phyloP scores from a whole-genome alignment of 1,284 basidiomycete species.

The Clitocybe nebularis region DNA sequence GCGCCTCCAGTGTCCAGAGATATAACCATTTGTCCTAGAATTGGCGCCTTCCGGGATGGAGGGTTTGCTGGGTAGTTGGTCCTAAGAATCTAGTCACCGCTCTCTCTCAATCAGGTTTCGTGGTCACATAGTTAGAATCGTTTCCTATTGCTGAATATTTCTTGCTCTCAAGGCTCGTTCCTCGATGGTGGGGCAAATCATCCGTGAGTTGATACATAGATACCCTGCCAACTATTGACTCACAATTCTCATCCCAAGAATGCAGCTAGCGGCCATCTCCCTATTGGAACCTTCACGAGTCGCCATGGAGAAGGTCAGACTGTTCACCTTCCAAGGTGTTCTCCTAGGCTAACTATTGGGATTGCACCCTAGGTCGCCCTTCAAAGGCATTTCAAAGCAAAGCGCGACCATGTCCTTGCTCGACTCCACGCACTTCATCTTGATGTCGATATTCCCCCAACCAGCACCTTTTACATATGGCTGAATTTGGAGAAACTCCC shows the following conservation, averaged over 20 bases:
- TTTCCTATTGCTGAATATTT: too few relatives aligned
- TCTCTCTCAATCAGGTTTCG: conserved; percentile 83
- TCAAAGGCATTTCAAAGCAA: conserved; percentile 86
- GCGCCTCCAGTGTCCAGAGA: too few relatives aligned
- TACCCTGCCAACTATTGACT: conserved; percentile 1
- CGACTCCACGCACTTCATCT: conserved; percentile 79
- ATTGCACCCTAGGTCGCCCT: conserved; percentile 52
- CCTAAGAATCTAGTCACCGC: conserved; percentile 87
- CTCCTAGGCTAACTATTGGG: not conserved
- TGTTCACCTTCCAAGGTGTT: not conserved
- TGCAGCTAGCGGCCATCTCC: conserved; percentile 83
- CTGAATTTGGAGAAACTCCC: conserved; percentile 78
- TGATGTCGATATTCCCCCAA: conserved; percentile 71
- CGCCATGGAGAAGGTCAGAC: conserved; percentile 60
- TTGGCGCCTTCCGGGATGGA: conserved; percentile 90
- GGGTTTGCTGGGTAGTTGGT: conserved; percentile 94
- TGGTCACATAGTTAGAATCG: too few relatives aligned
- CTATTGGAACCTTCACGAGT: conserved; percentile 73
- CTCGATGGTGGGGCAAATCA: conserved; percentile 88
- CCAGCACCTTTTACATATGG: conserved; percentile 90
- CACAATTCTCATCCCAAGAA: conserved; percentile 34
- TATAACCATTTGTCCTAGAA: conserved; percentile 42
- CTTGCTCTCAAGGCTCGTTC: conserved; percentile 57
- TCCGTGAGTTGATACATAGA: conserved; percentile 50
- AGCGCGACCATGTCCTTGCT: conserved; percentile 85